Evolutionary conservation across 345 rosid species (phyloP).

Genomic region (Eucalyptus pauciflora): DNA sequence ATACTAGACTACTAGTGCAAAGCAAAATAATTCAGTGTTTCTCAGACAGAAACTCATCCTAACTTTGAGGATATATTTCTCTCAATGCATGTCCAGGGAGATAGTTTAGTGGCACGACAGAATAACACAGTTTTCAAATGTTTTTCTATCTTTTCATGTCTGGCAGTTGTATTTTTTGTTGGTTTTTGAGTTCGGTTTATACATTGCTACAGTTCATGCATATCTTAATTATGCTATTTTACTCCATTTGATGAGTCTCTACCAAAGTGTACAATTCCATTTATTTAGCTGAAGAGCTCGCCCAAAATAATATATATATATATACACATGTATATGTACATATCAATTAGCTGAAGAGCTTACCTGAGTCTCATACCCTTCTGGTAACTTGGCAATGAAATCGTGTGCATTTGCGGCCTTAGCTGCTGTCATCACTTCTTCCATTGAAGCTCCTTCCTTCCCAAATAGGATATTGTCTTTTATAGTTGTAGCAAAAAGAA

Average conservation of each 20-base stretch:
- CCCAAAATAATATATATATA: not conserved
- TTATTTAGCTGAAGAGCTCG: not conserved
- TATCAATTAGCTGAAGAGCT: not conserved
- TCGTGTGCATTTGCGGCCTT: conserved; percentile 60
- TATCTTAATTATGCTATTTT: not conserved
- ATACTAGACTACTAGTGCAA: not conserved
- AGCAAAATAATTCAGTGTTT: not conserved
- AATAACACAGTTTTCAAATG: not conserved
- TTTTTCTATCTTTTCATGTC: not conserved
- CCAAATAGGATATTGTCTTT: conserved; percentile 56
- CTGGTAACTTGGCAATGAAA: conserved; percentile 48
- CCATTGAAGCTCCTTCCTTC: conserved; percentile 52
- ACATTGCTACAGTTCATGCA: not conserved
- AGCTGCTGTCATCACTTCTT: conserved; percentile 39
- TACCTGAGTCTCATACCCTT: conserved; percentile 62
- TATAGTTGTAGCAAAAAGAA: conserved; percentile 51
- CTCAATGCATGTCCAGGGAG: not conserved
- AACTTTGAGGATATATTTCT: not conserved
- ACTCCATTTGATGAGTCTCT: not conserved
- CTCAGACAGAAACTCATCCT: not conserved
- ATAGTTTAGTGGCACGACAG: not conserved
- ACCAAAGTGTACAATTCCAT: not conserved
- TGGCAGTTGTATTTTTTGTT: not conserved
- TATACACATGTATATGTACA: not conserved
- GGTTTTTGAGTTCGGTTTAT: not conserved